Evolutionary conservation across 2,329 filamentous ascomycete species (phyloP), one percentile per base, ranked within the genome.

Genomic region (Rutstroemia sp.): DNA sequence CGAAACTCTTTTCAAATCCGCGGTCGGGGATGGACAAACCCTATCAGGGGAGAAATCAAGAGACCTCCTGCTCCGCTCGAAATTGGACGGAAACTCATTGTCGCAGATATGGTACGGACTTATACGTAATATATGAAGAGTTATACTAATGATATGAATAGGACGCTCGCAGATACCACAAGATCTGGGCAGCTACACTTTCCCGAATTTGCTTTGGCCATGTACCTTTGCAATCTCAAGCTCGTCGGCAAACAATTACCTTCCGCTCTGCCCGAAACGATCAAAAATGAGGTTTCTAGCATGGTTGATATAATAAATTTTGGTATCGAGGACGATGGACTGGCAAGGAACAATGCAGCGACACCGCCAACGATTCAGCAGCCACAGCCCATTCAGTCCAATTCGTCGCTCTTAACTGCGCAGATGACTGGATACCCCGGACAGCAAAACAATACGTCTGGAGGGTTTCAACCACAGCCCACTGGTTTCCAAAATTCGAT

Each of bases 291-390:
- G 72, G 94, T 99, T 17, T 97, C 92, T 3, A 96, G 94, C 73
- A 97, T 99, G 92, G 94, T 99, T 42, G 94, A 99, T 69, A 99
- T 99, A 56, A 99, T 99, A 69, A 96, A 91, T 58, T 99, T 99
- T 70, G 90, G 87, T 64, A 82, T 96, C 23, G 84, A 83, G 0
- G 94, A 99, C 62, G 87, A 92, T 27, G 76, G 75, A 41, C 71
- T 72, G 42, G 65, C 73, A 17, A 77, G 77, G 54, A 82, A 76
- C 58, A 92, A 89, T 70, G 82, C 82, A 9, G 72, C 76, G 7
- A 74, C 78, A 0, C 73, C 77, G 14, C 77, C 80, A 14, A 74
- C 76, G 2, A 80, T 83, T 57, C 81, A 90, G 63, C 85, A 88
- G 61, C 86, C 86, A 17, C 84, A 87, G 66, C 86, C 87, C 51